These are phyloP conservation scores for Magnolia sinica DNA, from an alignment of 164 flowering plant genomes.

Conservation along the genomic window DNA sequence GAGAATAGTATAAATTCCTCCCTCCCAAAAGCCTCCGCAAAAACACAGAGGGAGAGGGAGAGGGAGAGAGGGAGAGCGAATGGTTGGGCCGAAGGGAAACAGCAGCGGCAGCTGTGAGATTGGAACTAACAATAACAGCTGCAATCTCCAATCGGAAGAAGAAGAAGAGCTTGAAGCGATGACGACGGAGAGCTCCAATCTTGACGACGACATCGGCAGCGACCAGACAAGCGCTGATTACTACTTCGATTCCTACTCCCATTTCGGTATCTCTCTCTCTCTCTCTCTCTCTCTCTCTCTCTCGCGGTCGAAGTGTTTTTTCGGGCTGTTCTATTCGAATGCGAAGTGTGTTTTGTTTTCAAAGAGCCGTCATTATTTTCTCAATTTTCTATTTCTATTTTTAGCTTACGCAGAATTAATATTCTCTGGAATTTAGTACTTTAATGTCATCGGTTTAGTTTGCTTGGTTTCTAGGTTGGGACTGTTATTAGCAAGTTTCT, in stretches of 20 bases:
- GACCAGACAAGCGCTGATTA: slow-evolving; percentile 96
- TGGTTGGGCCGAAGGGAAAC: slow-evolving; percentile 36
- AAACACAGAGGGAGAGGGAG: too few species aligned
- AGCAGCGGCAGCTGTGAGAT: slow-evolving; percentile 19
- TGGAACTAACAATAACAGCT: slow-evolving; percentile 3
- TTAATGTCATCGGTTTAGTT: too few species aligned
- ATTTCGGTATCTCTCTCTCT: slow-evolving; percentile 57
- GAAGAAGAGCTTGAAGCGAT: slow-evolving; percentile 21
- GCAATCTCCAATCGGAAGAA: slow-evolving; percentile 30
- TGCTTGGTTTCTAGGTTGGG: too few species aligned
- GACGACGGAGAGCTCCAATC: slow-evolving; percentile 30
- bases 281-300: neutral
- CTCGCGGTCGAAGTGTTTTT: neutral
- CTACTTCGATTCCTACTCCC: slow-evolving; percentile 99
- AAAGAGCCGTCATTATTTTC: too few species aligned
- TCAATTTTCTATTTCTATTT: too few species aligned
- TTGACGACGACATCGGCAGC: slow-evolving; percentile 30
- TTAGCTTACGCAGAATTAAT: too few species aligned
- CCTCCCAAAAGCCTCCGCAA: too few species aligned
- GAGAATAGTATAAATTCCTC: too few species aligned
- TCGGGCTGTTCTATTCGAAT: neutral
- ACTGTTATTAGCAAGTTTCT: too few species aligned
- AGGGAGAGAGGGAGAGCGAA: neutral
- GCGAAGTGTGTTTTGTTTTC: neutral
- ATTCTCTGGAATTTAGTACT: too few species aligned